Percentiles rank a stretch among this genome's conserved stretches.
These are phyloP conservation scores for Fraxinus angustifolia DNA, from an alignment of 305 asterid species.

Conservation along the genomic window DNA sequence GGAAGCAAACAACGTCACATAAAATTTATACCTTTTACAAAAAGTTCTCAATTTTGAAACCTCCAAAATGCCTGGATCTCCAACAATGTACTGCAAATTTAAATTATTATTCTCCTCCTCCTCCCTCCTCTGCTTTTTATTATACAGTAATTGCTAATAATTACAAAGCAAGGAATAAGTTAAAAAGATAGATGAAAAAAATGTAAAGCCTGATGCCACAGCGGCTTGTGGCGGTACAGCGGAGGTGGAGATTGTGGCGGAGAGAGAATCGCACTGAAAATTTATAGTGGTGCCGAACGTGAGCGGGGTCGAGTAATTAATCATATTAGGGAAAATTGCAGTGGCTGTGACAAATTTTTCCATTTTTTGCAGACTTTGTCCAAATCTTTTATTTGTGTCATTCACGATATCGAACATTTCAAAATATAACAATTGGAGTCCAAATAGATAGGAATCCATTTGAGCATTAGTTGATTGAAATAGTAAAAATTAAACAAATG, in stretches of 20 bases:
- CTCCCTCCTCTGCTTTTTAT: not conserved
- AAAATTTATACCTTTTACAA: not conserved
- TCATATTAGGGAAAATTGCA: no score
- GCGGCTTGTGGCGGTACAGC: no score
- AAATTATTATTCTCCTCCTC: not conserved
- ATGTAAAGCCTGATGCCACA: not conserved
- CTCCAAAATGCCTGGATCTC: slow-evolving; percentile 2
- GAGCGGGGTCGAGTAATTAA: not conserved
- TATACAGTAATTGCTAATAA: not conserved
- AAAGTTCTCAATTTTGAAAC: not conserved
- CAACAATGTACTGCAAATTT: not conserved
- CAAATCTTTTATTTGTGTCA: no score
- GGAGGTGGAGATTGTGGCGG: not conserved
- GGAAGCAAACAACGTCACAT: not conserved
- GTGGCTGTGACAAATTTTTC: no score
- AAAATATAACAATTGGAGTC: no score
- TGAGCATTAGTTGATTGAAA: no score
- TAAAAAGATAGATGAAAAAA: not conserved
- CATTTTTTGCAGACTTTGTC: no score
- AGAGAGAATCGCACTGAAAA: not conserved
- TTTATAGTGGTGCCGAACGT: not conserved
- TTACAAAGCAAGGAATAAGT: not conserved
- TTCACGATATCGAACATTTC: no score
- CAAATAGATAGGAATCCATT: no score
- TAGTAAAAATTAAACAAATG: no score